A percentile compares a stretch with the other conserved stretches of the same genome.
Conservation (phyloP, 192 early-diverging fungal genomes). For the Entomortierella beljakovae region DNA sequence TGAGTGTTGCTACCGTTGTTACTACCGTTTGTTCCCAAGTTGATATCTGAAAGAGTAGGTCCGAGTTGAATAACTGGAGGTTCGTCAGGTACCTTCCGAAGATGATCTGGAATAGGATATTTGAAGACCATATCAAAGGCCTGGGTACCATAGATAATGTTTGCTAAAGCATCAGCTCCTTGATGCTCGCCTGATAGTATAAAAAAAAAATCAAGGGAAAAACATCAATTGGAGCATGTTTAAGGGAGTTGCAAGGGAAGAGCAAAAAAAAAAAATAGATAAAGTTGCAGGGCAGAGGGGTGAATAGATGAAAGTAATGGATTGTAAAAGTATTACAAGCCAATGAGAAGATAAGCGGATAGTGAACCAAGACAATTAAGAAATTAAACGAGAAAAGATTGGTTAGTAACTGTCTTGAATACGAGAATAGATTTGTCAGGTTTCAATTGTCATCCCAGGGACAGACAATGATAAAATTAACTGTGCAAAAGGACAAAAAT, state of each 20-base stretch:
- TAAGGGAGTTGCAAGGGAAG: too few relatives aligned
- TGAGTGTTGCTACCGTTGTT: background rate
- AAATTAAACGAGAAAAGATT: background rate
- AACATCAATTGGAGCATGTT: too few relatives aligned
- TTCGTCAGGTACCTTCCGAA: slow-evolving; percentile 23
- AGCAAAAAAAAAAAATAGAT: background rate
- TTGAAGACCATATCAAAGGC: slow-evolving; percentile 58
- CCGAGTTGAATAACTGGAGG: slow-evolving; percentile 14
- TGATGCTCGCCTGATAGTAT: slow-evolving; percentile 30
- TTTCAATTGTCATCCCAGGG: background rate
- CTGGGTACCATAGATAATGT: slow-evolving; percentile 49
- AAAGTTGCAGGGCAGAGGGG: background rate
- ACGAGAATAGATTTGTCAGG: background rate
- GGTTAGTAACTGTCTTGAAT: background rate
- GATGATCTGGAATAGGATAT: slow-evolving; percentile 37
- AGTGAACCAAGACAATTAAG: background rate
- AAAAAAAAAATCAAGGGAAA: background rate
- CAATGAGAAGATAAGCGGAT: background rate
- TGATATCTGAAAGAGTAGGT: slow-evolving; percentile 17
- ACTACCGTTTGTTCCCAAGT: slow-evolving; percentile 7
- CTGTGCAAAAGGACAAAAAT: background rate
- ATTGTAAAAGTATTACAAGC: background rate
- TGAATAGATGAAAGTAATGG: background rate
- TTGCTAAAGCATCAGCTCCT: slow-evolving; percentile 55
- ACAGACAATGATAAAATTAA: background rate